Evolutionary conservation across 495 filamentous ascomycete species (phyloP).

Genomic region (Elasticomyces elasticus): DNA sequence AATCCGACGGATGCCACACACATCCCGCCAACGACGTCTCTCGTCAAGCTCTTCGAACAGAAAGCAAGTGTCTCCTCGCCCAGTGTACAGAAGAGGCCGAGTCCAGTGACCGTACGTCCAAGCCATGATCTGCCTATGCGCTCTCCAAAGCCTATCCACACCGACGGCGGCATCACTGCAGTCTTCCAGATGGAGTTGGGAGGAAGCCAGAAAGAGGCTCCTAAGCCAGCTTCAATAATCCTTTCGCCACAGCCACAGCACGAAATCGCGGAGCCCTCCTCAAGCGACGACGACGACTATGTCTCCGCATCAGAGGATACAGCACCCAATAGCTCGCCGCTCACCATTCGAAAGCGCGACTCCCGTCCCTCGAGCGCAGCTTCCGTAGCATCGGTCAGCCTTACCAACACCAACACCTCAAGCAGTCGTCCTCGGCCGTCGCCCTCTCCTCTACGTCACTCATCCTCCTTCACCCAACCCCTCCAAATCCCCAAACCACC

Average conservation of each 20-base stretch:
- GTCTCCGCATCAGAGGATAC: constrained; percentile 17
- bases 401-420: background rate
- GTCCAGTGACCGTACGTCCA: background rate
- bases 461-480: background rate
- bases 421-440: background rate
- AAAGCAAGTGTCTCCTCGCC: background rate
- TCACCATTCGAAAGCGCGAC: background rate
- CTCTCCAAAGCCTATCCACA: constrained; percentile 20
- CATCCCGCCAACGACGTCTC: constrained; percentile 45
- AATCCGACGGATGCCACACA: constrained; percentile 41
- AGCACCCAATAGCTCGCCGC: background rate
- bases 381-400: too few species aligned
- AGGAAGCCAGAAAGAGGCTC: background rate
- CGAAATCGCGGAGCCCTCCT: background rate
- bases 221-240: background rate
- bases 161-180: constrained; percentile 16
- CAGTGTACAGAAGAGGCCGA: background rate
- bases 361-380: background rate
- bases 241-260: too few species aligned
- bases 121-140: constrained; percentile 6
- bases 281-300: constrained; percentile 12
- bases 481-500: background rate
- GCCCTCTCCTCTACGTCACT: constrained; percentile 2
- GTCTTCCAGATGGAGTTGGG: constrained; percentile 20
- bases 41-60: constrained; percentile 53